Base-by-base conservation (phyloP, 768 basidiomycete genomes). In the Pleurotus eryngii region DNA sequence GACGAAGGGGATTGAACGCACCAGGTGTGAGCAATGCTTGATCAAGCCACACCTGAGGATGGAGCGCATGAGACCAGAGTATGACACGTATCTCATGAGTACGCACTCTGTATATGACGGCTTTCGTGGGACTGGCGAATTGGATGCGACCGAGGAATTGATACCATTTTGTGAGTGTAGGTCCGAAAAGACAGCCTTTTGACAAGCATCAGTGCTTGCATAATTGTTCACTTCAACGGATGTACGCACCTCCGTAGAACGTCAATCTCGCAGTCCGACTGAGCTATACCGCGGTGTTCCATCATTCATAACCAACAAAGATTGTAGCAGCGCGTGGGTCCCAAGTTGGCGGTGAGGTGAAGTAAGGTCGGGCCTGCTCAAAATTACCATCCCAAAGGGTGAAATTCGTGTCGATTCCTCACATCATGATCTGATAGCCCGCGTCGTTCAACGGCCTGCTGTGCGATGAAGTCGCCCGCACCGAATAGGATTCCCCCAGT, bases 131-230 rank as follows among this genome's bases (percentile, higher is more conserved):
- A 56, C 71, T 82, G 1, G 82, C 61, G 66, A 93, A 89, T 60
- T 85, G 83, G 60, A 94, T 77, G 5, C 85, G 72, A 63, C 90
- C 85, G 55, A 95, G 77, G 58, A 86, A 72, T 51, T 81, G 75
- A 64, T 89, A 92, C 92, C 93, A 95, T 59, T 83, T 87, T 1
- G 91, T 90, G 67, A 95, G 77, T 12, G 81, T 76, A 3, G 94
- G 92, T 2, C 90, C 92, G 70, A 95, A 93, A 55, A 95, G 70
- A 5, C 73, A 80, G 38, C 88, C 89, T 81, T 43, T 40, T 24
- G 7, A 24, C 49, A 27, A 42, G 35, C 51, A 49, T 6, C 26
- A 42, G 1, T 35, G 26, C 12, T 37, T 56, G 35, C 49, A 39
- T 55, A 37, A 5, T 5, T 11, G 20, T 12, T 22, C 14, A 11